phyloP scores from a whole-genome alignment of 371 early-diverging fungal genomes.

The Amoeboaphelidium occidentale region DNA sequence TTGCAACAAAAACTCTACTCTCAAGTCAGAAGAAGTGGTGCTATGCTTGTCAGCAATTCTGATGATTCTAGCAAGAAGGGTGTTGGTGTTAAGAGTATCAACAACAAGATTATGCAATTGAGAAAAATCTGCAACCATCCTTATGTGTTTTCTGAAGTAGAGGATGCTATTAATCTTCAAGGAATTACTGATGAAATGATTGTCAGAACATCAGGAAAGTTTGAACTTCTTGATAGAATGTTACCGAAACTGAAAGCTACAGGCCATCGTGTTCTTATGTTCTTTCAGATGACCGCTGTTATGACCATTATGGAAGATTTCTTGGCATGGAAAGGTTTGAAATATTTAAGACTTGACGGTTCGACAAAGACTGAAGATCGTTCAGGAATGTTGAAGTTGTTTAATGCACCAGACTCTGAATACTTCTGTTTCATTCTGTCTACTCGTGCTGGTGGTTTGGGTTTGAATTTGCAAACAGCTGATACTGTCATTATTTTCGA shows the following conservation, averaged over 20 bases:
- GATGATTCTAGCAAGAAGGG: constrained; percentile 26
- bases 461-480: constrained; percentile 96
- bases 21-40: not conserved
- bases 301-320: constrained; percentile 96
- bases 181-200: constrained; percentile 19
- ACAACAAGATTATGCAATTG: constrained; percentile 97
- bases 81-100: constrained; percentile 50
- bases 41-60: constrained; percentile 57
- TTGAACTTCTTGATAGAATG: constrained; percentile 89
- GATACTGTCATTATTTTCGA: constrained; percentile 99
- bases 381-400: constrained; percentile 46
- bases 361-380: constrained; percentile 80
- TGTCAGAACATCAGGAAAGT: constrained; percentile 79
- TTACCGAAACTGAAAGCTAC: constrained; percentile 65
- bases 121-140: constrained; percentile 99
- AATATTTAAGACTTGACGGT: constrained; percentile 87
- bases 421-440: constrained; percentile 85
- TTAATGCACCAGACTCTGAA: constrained; percentile 57
- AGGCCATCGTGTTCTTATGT: constrained; percentile 83
- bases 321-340: constrained; percentile 41
- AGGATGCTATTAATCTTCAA: constrained; percentile 41
- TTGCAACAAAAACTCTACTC: constrained; percentile 37
- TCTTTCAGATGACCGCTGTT: constrained; percentile 98
- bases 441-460: constrained; percentile 98
- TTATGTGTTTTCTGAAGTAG: constrained; percentile 89